Percentiles rank a stretch among this genome's conserved stretches.
Conservation (phyloP, 371 early-diverging fungal species). For the Mucor velutinosus region DNA sequence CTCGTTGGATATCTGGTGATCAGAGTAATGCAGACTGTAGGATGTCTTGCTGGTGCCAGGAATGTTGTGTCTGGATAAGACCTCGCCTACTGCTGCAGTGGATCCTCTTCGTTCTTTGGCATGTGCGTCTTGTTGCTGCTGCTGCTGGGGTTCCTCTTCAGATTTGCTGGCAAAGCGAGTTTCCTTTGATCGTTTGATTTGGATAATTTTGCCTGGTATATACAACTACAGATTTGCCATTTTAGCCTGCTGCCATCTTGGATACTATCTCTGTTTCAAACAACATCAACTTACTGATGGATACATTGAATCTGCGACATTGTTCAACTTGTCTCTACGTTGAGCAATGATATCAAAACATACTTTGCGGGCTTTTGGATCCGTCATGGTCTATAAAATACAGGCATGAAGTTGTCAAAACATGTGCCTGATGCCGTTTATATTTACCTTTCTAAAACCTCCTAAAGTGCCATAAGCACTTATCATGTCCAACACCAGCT, state of each 20-base stretch:
- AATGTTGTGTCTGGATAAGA: constrained; percentile 9
- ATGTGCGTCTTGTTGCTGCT: not conserved
- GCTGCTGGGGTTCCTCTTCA: constrained; percentile 1
- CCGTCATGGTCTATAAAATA: constrained; percentile 17
- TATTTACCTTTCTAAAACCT: constrained; percentile 8
- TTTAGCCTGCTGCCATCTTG: not conserved
- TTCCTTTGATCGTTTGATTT: constrained; percentile 27
- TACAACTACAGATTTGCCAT: constrained; percentile 27
- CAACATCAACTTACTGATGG: constrained; percentile 37
- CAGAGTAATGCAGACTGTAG: constrained; percentile 24
- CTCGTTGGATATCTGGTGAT: constrained; percentile 31
- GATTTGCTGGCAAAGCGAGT: constrained; percentile 3
- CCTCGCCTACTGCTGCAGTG: not conserved
- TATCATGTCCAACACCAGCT: constrained; percentile 44
- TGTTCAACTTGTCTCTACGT: constrained; percentile 31
- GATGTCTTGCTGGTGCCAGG: constrained; percentile 22
- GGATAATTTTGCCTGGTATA: constrained; percentile 45
- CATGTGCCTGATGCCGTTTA: not conserved
- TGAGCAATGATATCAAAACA: constrained; percentile 36
- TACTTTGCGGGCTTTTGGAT: constrained; percentile 24
- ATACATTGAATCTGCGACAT: constrained; percentile 24
- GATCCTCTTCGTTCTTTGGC: not conserved
- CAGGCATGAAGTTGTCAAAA: not conserved
- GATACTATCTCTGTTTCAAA: not conserved
- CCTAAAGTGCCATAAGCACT: constrained; percentile 38